These are phyloP conservation scores for Termitomyces sp. DNA, from an alignment of 768 basidiomycete species.

Conservation along the genomic window DNA sequence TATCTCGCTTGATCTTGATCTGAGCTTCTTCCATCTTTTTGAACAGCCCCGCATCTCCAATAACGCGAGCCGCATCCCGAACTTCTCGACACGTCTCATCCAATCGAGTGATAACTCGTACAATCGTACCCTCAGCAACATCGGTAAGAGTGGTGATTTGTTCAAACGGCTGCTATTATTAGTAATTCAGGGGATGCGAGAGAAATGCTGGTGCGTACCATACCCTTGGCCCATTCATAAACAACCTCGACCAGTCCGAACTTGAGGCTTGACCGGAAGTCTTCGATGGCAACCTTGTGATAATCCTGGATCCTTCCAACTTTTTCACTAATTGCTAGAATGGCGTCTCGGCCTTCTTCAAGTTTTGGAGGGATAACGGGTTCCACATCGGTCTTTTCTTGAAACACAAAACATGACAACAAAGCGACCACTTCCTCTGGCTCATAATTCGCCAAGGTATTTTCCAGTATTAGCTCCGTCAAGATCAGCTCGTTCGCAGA, in stretches of 20 bases:
- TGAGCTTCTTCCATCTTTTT: conserved; percentile 98
- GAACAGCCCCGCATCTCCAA: conserved; percentile 93
- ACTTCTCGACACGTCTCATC: conserved; percentile 98
- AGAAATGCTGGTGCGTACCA: conserved; percentile 52
- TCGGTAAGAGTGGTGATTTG: conserved; percentile 92
- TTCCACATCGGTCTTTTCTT: conserved; percentile 93
- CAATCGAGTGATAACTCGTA: conserved; percentile 90
- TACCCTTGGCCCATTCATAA: conserved; percentile 99
- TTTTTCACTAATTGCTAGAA: conserved; percentile 71
- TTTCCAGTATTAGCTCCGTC: conserved; percentile 96
- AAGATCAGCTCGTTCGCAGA: conserved; percentile 95
- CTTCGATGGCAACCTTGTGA: conserved; percentile 75
- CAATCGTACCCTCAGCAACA: conserved; percentile 94
- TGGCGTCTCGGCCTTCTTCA: conserved; percentile 73
- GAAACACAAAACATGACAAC: conserved; percentile 95
- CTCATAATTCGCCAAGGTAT: conserved; percentile 84
- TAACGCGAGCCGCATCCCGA: conserved; percentile 93
- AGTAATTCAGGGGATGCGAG: neutral
- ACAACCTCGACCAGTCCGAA: conserved; percentile 94
- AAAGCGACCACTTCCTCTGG: conserved; percentile 96
- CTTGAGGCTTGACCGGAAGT: conserved; percentile 76
- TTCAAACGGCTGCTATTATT: conserved; percentile 72
- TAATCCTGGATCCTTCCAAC: conserved; percentile 77
- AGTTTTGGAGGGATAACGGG: conserved; percentile 78
- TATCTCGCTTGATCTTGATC: conserved; percentile 91